Evolutionary conservation across 2,329 filamentous ascomycete genomes (phyloP), one percentile per base, ranked within the genome.

Genomic region (Claviceps fusiformis): DNA sequence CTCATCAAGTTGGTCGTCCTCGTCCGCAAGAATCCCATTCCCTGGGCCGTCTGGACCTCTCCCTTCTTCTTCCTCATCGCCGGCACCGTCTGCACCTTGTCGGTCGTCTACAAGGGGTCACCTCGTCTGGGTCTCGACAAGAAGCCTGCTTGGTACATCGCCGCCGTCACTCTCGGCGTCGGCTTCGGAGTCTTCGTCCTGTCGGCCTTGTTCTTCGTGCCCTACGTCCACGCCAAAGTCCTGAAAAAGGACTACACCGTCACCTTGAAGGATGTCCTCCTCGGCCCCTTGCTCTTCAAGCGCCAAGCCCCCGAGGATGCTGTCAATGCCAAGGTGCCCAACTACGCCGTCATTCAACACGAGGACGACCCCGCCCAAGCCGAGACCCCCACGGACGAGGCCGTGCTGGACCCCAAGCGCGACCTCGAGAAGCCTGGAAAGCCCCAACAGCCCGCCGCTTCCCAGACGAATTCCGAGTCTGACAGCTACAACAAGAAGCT

Each of bases 51-150:
- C 54, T 89, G 76, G 71, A 85, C 79, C 51, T 83, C 85, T 1
- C 87, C 86, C 10, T 81, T 86, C 71, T 90, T 84, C 73, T 90
- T 90, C 77, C 80, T 89, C 55, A 79, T 90, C 57, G 85, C 86
- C 55, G 84, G 77, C 54, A 87, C 84, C 57, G 71, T 90, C 62
- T 88, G 85, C 71, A 86, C 86, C 0, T 75, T 91, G 6, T 88
- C 84, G 48, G 82, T 90, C 62, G 86, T 90, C 62, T 89, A 89
- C 78, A 89, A 90, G 76, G 86, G 86, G 41, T 88, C 86, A 7
- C 85, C 86, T 31, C 82, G 75, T 57, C 77, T 87, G 35, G 76
- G 77, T 33, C 73, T 88, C 27, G 75, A 72, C 71, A 80, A 84
- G 70, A 86, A 84, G 74, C 83, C 86, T 1, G 68, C 70, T 8